Conservation (phyloP, 257 asterid species). For the Knoxia roxburghii region DNA sequence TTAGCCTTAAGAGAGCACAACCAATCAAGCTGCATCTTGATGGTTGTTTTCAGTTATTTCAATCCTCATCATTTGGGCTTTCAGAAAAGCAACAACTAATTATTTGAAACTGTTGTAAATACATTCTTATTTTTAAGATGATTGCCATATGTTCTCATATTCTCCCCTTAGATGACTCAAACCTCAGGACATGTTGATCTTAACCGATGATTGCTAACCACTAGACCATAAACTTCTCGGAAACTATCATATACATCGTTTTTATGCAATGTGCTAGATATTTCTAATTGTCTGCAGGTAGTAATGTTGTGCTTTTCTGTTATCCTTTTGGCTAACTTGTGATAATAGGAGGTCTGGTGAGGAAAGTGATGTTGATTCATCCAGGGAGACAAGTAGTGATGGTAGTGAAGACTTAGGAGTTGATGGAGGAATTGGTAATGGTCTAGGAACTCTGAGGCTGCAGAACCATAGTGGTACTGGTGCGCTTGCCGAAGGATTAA, state of each 20-base stretch:
- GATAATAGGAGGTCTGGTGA: slow-evolving; percentile 75
- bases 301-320: neutral
- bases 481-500: slow-evolving; percentile 28
- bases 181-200: no score
- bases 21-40: neutral
- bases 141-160: no score
- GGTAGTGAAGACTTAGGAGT: slow-evolving; percentile 54
- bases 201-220: no score
- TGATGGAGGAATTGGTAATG: slow-evolving; percentile 33
- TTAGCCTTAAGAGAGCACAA: neutral
- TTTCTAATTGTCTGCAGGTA: neutral
- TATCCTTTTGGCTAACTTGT: slow-evolving; percentile 13
- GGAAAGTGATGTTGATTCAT: slow-evolving; percentile 79
- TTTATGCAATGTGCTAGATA: neutral
- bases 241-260: no score
- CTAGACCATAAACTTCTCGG: no score
- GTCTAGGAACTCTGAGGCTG: slow-evolving; percentile 37
- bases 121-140: no score
- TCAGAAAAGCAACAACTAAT: neutral
- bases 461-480: slow-evolving; percentile 21
- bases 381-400: slow-evolving; percentile 70
- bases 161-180: no score
- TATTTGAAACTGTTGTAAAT: neutral
- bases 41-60: no score
- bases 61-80: neutral